Evolutionary conservation across 2,329 filamentous ascomycete genomes (phyloP), one percentile per base, ranked within the genome.

Genomic region (Calonectria pseudoreteaudii): DNA sequence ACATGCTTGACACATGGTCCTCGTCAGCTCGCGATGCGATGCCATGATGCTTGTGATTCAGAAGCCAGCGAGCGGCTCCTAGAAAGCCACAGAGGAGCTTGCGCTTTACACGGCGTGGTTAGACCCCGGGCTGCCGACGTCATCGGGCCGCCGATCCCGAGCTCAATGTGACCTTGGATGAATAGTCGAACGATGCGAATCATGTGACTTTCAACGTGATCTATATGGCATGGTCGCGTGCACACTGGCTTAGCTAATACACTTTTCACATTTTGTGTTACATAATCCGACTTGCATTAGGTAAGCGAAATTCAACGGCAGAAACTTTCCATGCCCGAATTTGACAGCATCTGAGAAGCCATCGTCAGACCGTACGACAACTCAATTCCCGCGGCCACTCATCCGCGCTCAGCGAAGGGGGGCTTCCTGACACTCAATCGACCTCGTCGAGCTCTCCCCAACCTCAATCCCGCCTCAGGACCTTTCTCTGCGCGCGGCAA

Each of bases 301-400:
- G 73, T 75, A 75, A 74, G 72, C 64, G 28, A 28, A 20, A 30
- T 26, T 72, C n/a, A 50, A 8, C n/a, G 71, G 64, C 77, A 80
- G 79, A 80, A 80, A 80, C 79, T 80, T 80, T 80, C 79, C 76
- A 74, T 77, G 76, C 66, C 65, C 73, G 56, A 66, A 75, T 73
- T 78, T 74, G 68, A 73, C 66, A 72, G 70, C 74, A 71, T 65
- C 72, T 53, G 36, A 52, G 70, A 78, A 70, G 72, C 68, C 47
- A 74, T 70, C 68, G 66, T 68, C 70, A 76, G 73, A 73, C 67
- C 75, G 64, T 68, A 75, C 75, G 77, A 78, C 41, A 66, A 64
- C 66, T 72, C 78, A 79, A 81, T 78, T 76, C 52, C 68, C 68
- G 71, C 76, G 77, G 78, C 79, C 77, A 80, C 74, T 76, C 71